Base-by-base conservation (phyloP, 2,329 filamentous ascomycete species). In the Aureobasidium sp. region DNA sequence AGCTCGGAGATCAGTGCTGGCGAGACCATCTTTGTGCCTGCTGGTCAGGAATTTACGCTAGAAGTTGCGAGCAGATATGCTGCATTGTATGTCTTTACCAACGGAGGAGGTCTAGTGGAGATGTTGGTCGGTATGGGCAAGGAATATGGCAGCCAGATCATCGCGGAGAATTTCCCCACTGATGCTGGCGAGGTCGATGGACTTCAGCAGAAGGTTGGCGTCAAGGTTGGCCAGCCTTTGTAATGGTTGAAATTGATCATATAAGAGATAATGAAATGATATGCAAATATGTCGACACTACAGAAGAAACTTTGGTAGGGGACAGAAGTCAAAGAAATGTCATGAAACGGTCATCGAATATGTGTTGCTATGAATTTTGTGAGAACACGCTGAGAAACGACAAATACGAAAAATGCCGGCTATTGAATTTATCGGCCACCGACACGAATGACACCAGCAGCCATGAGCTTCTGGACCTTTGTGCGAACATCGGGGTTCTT, bases 391-490 rank as follows among this genome's bases (percentile, higher is more conserved):
- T 56, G 36, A 50, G 27, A 56, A 56, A 43, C 26, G 52, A 44
- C 52, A 56, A 34, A 53, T 27, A 9, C 17, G 26, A 43, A n/a
- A 24, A 13, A 20, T n/a, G 7, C 12, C 8, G 15, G 27, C 20
- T 9, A 56, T 44, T 6, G 36, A 3, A 59, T 20, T 44, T 63
- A 70, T 65, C 70, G 66, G 29, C 72, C 72, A 65, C 72, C 72
- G 64, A 73, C 65, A 39, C 71, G 65, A 55, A 97, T 97, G 15
- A 97, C 92, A 71, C 94, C 92, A 47, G 93, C 92, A 61, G 91
- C 91, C 67, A 96, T 87, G 70, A 97, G 80, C 79, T 97, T 97
- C 81, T 97, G 91, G 67, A 99, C 89, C 84, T 97, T 96, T 70
- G 84, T 84, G 64, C 87, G 83, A 68, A 99, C 89, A 63, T 82